Conservation (phyloP, 306 rosid genomes). For the Cicer yamashitae region DNA sequence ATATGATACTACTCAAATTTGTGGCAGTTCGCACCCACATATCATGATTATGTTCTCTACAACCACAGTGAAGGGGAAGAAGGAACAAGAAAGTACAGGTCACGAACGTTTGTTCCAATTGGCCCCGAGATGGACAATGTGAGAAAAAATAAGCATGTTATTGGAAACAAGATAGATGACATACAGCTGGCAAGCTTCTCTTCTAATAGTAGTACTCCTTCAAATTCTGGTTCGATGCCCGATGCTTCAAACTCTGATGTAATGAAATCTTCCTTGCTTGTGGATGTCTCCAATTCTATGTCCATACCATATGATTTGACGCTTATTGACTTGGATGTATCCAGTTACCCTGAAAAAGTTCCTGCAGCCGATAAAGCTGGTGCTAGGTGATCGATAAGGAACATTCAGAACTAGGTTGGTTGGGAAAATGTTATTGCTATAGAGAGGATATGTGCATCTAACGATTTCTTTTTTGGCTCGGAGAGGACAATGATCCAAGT, state of each 20-base stretch:
- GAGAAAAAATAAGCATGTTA: conserved; percentile 69
- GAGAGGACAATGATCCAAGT: conserved; percentile 45
- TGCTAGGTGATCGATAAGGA: conserved; percentile 52
- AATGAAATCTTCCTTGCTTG: conserved; percentile 78
- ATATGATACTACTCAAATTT: conserved; percentile 32
- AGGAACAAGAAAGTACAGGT: conserved; percentile 84
- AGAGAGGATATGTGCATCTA: conserved; percentile 39
- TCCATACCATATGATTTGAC: conserved; percentile 77
- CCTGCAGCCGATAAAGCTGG: conserved; percentile 69
- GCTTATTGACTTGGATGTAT: conserved; percentile 79
- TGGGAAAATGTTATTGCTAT: conserved; percentile 39
- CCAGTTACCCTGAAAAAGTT: conserved; percentile 78
- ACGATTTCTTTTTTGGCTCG: conserved; percentile 37
- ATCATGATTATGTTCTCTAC: conserved; percentile 97
- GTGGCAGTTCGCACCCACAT: conserved; percentile 96
- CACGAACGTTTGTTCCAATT: conserved; percentile 95
- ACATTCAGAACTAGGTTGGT: conserved; percentile 38
- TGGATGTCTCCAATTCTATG: conserved; percentile 66
- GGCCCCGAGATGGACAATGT: conserved; percentile 96
- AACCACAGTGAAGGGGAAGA: conserved; percentile 91
- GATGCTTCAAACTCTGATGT: conserved; percentile 55
- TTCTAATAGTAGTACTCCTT: conserved; percentile 61
- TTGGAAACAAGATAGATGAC: conserved; percentile 86
- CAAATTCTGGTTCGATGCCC: conserved; percentile 44
- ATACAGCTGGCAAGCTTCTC: conserved; percentile 80